Evolutionary conservation across 1,284 basidiomycete species (phyloP), one percentile per base, ranked within the genome.

Genomic region (Volvariella surrecta): DNA sequence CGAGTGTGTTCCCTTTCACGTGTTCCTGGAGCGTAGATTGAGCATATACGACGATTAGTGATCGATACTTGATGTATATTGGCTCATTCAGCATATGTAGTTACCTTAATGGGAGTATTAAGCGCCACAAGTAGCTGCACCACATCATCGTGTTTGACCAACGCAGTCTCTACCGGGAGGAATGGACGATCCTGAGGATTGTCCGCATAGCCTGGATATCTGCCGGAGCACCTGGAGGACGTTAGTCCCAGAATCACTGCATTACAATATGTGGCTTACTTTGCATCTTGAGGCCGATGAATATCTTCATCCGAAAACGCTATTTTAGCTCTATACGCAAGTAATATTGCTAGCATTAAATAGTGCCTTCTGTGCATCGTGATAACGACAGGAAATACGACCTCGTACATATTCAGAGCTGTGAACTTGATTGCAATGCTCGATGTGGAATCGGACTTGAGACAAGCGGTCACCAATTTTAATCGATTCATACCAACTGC

Each of bases 361-460:
- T 67, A 67, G 35, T 64, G 49, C 8, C 60, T 52, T 10, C 44
- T 48, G 1, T 37, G 28, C 8, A 74, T 55, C 1, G 71, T 63
- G 1, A 60, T 57, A 11, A 62, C 56, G 13, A 74, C 40, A 1
- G 73, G 71, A 41, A 62, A 62, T 3, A 56, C 46, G 2, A 58
- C 51, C 8, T 40, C 19, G 32, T 49, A 56, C 10, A 41, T 35
- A 16, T 63, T 45, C 18, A 51, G 45, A 0, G 74, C 72, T 16
- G 34, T 6, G 46, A 71, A 66, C 48, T 77, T 61, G 30, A 78
- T 45, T 2, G 71, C 72, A 1, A 59, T 57, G 39, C 58, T 62
- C 1, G 70, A 67, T 44, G 70, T 71, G 1, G 70, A 68, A 53
- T 79, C 76, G 35, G 56, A 59, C n/a, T 60, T 56, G 22, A 79